Percentiles rank a stretch among this genome's conserved stretches.
These are phyloP conservation scores for Linum lewisii DNA, from an alignment of 345 rosid species.

Conservation along the genomic window DNA sequence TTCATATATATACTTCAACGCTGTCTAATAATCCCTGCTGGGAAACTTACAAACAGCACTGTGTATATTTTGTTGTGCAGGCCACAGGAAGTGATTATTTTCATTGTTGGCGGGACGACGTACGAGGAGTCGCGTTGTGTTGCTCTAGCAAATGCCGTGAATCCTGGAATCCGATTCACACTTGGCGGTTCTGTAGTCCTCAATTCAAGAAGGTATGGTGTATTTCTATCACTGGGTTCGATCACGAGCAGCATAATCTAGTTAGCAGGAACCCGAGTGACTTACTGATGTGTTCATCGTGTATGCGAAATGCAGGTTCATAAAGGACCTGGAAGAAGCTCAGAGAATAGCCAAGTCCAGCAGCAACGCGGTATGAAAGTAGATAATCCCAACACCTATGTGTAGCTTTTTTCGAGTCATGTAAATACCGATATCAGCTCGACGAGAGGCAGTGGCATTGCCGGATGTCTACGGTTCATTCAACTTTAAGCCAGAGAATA, in stretches of 20 bases:
- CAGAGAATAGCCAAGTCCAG: slow-evolving; percentile 56
- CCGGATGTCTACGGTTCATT: too few relatives aligned
- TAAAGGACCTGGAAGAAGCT: slow-evolving; percentile 81
- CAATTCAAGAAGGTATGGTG: slow-evolving; percentile 69
- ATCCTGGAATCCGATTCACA: slow-evolving; percentile 72
- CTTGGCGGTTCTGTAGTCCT: slow-evolving; percentile 77
- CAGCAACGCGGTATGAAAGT: slow-evolving; percentile 37
- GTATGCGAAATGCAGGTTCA: slow-evolving; percentile 38
- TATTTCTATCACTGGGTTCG: background rate
- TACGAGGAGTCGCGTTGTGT: slow-evolving; percentile 88
- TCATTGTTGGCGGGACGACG: slow-evolving; percentile 94
- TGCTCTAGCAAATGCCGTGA: slow-evolving; percentile 69
- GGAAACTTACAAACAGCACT: too few relatives aligned
- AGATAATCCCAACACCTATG: background rate
- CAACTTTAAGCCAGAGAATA: too few relatives aligned
- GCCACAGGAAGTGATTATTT: slow-evolving; percentile 85
- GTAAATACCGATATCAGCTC: slow-evolving; percentile 13
- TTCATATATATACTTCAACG: background rate
- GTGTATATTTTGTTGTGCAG: slow-evolving; percentile 39
- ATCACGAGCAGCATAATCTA: background rate
- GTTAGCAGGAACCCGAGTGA: background rate
- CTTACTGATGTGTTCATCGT: background rate
- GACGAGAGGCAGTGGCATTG: too few relatives aligned
- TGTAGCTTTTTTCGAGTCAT: slow-evolving; percentile 11
- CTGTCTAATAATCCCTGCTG: too few relatives aligned